Evolutionary conservation across 495 filamentous ascomycete species (phyloP), one percentile per base, ranked within the genome.

Genomic region (Annulohypoxylon bovei): DNA sequence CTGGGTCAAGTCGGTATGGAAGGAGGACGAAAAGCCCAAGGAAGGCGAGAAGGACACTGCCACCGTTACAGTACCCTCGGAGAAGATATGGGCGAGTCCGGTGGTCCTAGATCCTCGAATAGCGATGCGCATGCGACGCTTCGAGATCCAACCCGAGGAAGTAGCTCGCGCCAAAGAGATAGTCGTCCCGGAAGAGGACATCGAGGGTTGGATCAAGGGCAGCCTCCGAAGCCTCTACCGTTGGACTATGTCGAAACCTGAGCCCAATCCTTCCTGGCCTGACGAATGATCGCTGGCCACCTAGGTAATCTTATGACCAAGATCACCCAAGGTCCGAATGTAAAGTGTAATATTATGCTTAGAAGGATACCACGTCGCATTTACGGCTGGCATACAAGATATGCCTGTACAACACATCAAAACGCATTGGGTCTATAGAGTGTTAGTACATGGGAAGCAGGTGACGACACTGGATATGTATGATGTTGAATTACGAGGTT

Each of bases 1-100:
- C 71, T 98, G 96, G 95, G 86, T 90, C 71, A 98, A 97, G 78
- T 86, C 83, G 2, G 88, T 90, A 6, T 88, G 89, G 80, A 90
- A 91, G 77, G 87, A 86, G 23, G 80, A 85, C 12, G 91, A 95
- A 73, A 78, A 78, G 18, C 88, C 92, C 62, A 93, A 92, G 92
- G 89, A 88, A 68, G 94, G 63, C 30, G 71, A 75, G 9, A 66
- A 72, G 47, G 33, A 68, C 3, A 23, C 62, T 11, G 20, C 65
- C 35, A n/a, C 68, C 35, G 7, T 68, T 18, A 33, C 53, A 5
- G 52, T 40, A n/a, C 71, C 78, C 0, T 67, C 77, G 14, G 92
- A 90, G 78, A 85, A 88, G 70, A 89, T 92, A 22, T 97, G 91
- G 92, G 78, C 92, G 3, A 90, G 92, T 60, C 87, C 89, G 16